phyloP scores from a whole-genome alignment of 2,329 filamentous ascomycete species.

The Periconia sp. region DNA sequence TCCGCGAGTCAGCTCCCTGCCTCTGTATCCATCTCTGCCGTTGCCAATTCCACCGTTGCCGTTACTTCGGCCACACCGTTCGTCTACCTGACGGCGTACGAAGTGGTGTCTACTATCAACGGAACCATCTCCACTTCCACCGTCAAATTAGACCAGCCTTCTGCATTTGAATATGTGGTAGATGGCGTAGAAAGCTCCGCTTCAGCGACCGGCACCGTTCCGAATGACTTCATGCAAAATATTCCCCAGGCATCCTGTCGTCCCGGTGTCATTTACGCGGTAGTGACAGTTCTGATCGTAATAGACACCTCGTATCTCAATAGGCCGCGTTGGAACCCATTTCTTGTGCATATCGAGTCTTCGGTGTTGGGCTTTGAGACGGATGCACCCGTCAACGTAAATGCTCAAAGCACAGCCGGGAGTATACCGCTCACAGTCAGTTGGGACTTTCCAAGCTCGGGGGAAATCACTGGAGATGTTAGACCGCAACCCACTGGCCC shows the following conservation, averaged over 20 bases:
- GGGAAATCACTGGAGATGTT: background rate
- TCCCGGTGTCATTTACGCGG: conserved; percentile 42
- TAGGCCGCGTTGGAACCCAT: conserved; percentile 14
- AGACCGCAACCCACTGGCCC: background rate
- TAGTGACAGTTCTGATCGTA: conserved; percentile 47
- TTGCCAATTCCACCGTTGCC: conserved; percentile 17
- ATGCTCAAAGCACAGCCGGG: conserved; percentile 10
- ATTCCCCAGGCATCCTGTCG: conserved; percentile 35
- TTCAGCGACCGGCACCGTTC: conserved; percentile 34
- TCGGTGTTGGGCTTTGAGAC: conserved; percentile 29
- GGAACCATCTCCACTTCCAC: conserved; percentile 37
- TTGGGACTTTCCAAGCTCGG: conserved; percentile 12
- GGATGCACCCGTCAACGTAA: conserved; percentile 12
- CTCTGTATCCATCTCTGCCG: conserved; percentile 24
- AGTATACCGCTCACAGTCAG: conserved; percentile 14
- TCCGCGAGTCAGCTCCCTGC: conserved; percentile 16
- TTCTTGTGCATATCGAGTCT: conserved; percentile 33
- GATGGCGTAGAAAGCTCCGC: conserved; percentile 29
- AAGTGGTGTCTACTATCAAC: conserved; percentile 39
- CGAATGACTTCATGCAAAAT: conserved; percentile 40
- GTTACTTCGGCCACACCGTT: conserved; percentile 43
- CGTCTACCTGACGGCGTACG: conserved; percentile 47
- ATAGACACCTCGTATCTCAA: conserved; percentile 43
- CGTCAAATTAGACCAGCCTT: conserved; percentile 37
- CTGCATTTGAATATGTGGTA: conserved; percentile 41